Conservation (phyloP, 768 basidiomycete genomes). For the Gymnopilus dilepis region DNA sequence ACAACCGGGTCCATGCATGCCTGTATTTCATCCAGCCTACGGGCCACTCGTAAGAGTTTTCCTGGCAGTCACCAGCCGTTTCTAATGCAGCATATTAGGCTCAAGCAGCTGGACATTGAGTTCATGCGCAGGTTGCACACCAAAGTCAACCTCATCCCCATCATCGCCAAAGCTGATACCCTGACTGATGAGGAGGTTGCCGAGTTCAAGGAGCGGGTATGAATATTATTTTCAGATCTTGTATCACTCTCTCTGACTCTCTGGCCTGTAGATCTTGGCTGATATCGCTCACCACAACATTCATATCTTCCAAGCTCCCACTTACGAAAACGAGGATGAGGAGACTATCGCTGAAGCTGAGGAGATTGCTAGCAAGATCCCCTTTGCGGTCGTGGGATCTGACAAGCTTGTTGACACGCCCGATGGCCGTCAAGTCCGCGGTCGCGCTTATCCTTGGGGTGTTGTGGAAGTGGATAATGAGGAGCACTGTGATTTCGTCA, state of each 20-base stretch:
- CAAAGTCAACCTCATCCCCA: conserved; percentile 97
- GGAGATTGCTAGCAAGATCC: conserved; percentile 97
- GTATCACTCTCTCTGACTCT: conserved; percentile 11
- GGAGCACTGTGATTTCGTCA: conserved; percentile 99
- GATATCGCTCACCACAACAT: conserved; percentile 97
- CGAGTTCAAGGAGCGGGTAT: conserved; percentile 91
- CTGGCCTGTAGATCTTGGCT: conserved; percentile 72
- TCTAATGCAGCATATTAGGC: conserved; percentile 46
- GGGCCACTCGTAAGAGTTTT: conserved; percentile 84
- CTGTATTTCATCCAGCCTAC: conserved; percentile 99
- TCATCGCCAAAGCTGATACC: conserved; percentile 98
- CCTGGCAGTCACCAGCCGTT: conserved; percentile 13
- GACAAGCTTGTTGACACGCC: conserved; percentile 80
- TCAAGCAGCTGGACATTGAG: conserved; percentile 98
- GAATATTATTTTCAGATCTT: conserved; percentile 25
- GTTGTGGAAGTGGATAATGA: conserved; percentile 99
- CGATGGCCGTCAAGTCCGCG: conserved; percentile 92
- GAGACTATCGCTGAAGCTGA: conserved; percentile 97
- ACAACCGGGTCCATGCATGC: conserved; percentile 98
- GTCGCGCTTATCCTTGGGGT: conserved; percentile 98
- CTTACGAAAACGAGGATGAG: conserved; percentile 98
- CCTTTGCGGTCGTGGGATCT: conserved; percentile 97
- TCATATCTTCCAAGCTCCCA: conserved; percentile 97
- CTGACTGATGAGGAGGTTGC: conserved; percentile 95
- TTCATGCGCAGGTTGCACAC: conserved; percentile 98